Base-by-base conservation (phyloP, 2,329 filamentous ascomycete genomes). In the Alternaria gansuensis region DNA sequence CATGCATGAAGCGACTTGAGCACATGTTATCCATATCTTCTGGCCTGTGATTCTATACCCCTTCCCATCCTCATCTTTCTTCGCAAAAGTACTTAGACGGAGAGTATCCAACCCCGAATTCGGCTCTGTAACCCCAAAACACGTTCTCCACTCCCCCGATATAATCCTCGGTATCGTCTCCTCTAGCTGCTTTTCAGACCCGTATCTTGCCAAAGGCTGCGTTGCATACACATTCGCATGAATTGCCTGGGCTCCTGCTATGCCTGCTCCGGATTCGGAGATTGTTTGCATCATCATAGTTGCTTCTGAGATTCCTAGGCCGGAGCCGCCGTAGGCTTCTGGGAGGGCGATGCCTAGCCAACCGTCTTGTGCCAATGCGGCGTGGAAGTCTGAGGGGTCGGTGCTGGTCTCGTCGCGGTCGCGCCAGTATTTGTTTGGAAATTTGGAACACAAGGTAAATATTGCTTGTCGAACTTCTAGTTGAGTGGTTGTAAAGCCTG, bases 11-110 rank as follows among this genome's bases (percentile, higher is more conserved):
- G 92, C 91, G 0, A 94, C 89, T 73, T 96, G 91, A 0, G 92
- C 92, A 52, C 87, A 93, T 0, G 91, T 91, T 54, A 95, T 96
- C 92, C 92, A 96, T 59, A 94, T 93, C 79, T 96, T 96, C 73
- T 94, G 90, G 0, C 92, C 91, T 0, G 86, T 86, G 10, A 96
- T 83, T 1, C 79, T 81, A 73, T 93, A 96, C 4, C 81, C 83
- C 13, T 84, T 80, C 0, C 85, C 85, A 21, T 87, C 84, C 1
- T 6, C 51, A 8, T 28, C 14, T 64, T 83, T 85, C 29, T 76
- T 62, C 14, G 69, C 78, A 46, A 59, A 40, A 4, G 69, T 71
- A 21, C 82, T 83, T 3, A 96, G 80, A 40, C 88, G 85, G 10
- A 93, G 80, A 0, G 91, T 96, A 59, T 96, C 89, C 1, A 96